Conservation (phyloP, 768 basidiomycete species). For the Psilocybe cubensis region DNA sequence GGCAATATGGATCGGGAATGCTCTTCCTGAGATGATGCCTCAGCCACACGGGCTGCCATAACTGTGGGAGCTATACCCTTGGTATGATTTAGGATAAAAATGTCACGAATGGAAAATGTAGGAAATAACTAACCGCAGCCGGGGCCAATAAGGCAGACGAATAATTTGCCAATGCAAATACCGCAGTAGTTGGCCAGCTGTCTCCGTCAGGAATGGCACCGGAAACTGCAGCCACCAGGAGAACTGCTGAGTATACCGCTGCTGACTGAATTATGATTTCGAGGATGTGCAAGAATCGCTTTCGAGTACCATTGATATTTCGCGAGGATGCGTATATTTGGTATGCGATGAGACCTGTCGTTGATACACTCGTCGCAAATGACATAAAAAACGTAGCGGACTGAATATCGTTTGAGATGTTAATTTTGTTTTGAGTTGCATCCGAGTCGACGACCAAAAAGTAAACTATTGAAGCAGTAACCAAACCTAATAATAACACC, state of each 20-base stretch:
- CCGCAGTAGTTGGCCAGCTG: neutral
- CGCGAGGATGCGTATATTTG: neutral
- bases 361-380: conserved; percentile 1
- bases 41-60: conserved; percentile 1
- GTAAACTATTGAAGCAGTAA: neutral
- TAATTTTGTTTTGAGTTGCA: neutral
- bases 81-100: neutral
- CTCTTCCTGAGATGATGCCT: neutral
- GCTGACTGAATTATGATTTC: conserved; percentile 4
- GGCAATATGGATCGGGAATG: neutral
- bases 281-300: neutral
- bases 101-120: neutral
- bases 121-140: neutral
- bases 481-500: neutral
- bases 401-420: neutral
- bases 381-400: neutral
- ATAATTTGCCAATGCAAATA: neutral
- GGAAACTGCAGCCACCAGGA: conserved; percentile 1
- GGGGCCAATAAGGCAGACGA: neutral
- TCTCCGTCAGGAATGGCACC: neutral
- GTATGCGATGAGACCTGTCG: neutral
- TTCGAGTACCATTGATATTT: neutral
- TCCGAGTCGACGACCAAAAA: neutral
- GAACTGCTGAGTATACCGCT: conserved; percentile 2
- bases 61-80: conserved; percentile 6